These are phyloP conservation scores for Cochlearia excelsa DNA, from an alignment of 345 rosid species.

Conservation along the genomic window DNA sequence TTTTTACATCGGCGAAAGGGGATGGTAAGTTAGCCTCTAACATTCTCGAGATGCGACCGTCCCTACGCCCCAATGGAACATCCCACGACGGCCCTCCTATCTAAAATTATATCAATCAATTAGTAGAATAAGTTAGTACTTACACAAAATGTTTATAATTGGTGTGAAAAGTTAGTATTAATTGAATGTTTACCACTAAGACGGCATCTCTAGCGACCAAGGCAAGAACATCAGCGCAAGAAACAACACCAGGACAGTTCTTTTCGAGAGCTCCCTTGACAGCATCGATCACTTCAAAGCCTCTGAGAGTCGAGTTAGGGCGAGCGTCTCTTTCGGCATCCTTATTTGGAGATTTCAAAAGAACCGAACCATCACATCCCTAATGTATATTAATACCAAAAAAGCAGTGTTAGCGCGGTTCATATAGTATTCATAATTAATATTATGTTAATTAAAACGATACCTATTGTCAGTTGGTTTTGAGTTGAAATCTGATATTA, in stretches of 20 bases:
- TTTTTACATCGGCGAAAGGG: conserved; percentile 36
- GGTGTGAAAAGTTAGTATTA: too few species aligned
- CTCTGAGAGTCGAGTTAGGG: conserved; percentile 45
- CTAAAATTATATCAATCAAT: background rate
- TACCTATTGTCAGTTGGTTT: too few species aligned
- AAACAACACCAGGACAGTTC: conserved; percentile 43
- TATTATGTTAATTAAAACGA: too few species aligned
- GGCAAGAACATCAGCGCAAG: conserved; percentile 36
- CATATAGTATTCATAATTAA: too few species aligned
- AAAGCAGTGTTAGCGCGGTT: background rate
- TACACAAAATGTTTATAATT: too few species aligned
- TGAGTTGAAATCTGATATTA: too few species aligned
- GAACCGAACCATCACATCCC: conserved; percentile 63
- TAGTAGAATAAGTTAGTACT: too few species aligned
- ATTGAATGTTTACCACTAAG: conserved; percentile 31
- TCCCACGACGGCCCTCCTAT: conserved; percentile 51
- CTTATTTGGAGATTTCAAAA: conserved; percentile 37
- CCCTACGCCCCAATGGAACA: conserved; percentile 59
- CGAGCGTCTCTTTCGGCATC: conserved; percentile 46
- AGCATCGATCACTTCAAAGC: conserved; percentile 50
- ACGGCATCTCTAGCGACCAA: conserved; percentile 68
- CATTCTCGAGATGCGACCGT: conserved; percentile 47
- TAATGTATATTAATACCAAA: background rate
- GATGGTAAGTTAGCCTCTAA: conserved; percentile 44
- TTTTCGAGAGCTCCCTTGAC: conserved; percentile 40